These are phyloP conservation scores for Monosporascus sp. DNA, from an alignment of 2,329 filamentous ascomycete genomes.

Conservation along the genomic window DNA sequence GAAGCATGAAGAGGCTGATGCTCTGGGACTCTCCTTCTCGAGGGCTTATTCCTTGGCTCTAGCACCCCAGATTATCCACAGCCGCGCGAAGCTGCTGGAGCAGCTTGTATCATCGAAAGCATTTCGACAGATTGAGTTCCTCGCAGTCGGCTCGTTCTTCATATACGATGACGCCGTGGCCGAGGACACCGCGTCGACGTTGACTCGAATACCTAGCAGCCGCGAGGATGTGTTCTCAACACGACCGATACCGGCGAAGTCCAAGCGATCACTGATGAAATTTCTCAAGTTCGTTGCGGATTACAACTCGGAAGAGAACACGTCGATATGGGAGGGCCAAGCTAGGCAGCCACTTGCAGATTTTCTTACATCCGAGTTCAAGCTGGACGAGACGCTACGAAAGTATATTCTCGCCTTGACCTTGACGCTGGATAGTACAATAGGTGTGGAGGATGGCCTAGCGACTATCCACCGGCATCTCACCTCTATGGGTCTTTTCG, in stretches of 20 bases:
- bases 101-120: conserved; percentile 84
- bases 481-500: conserved; percentile 80
- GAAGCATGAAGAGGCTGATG: conserved; percentile 28
- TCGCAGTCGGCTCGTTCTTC: conserved; percentile 90
- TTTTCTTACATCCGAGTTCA: conserved; percentile 59
- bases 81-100: conserved; percentile 70
- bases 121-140: conserved; percentile 86
- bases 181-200: conserved; percentile 21
- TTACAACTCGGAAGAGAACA: conserved; percentile 54
- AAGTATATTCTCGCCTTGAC: conserved; percentile 62
- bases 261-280: conserved; percentile 87
- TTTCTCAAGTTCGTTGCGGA: conserved; percentile 84
- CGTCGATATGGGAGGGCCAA: conserved; percentile 52
- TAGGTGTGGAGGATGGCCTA: conserved; percentile 62
- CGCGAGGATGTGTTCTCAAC: conserved; percentile 89
- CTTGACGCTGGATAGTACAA: conserved; percentile 60
- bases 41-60: conserved; percentile 79
- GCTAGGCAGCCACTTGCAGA: conserved; percentile 49
- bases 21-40: conserved; percentile 50
- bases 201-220: conserved; percentile 77
- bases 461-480: conserved; percentile 73
- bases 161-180: conserved; percentile 49
- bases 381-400: conserved; percentile 63
- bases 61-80: conserved; percentile 81
- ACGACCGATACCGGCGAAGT: conserved; percentile 66